Conservation (phyloP, 352 stramenopile genomes). For the Globisporangium ultimum region DNA sequence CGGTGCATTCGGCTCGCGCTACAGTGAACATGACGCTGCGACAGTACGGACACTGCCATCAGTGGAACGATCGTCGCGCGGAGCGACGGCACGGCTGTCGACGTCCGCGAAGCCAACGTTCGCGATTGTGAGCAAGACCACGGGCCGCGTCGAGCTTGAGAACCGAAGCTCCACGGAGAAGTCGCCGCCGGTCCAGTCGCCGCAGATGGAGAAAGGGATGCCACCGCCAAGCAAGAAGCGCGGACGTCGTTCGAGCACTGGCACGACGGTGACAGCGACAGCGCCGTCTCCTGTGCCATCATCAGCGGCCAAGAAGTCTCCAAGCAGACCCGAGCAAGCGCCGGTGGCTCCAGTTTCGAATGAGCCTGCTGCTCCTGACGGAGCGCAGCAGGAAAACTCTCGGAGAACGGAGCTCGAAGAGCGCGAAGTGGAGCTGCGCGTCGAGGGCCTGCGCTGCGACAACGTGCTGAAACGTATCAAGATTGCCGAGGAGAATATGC, state of each 20-base stretch:
- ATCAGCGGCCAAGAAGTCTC: not conserved
- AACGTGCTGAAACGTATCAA: slow-evolving; percentile 24
- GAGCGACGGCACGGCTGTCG: not conserved
- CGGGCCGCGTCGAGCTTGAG: slow-evolving; percentile 14
- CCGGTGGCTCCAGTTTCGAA: no score
- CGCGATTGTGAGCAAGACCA: slow-evolving; percentile 12
- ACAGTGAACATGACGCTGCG: not conserved
- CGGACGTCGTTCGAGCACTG: no score
- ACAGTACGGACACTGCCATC: not conserved
- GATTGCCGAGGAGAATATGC: slow-evolving; percentile 24
- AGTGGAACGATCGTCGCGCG: not conserved
- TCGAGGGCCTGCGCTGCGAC: not conserved
- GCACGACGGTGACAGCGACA: not conserved
- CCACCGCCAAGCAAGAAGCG: not conserved
- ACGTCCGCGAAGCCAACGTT: slow-evolving; percentile 7
- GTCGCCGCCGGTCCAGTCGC: not conserved
- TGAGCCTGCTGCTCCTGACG: no score
- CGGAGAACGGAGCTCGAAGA: not conserved
- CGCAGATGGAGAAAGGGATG: not conserved
- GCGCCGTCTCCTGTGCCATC: not conserved
- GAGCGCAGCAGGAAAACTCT: not conserved
- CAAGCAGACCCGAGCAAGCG: no score
- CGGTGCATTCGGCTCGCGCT: no score
- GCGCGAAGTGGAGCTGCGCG: not conserved
- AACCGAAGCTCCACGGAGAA: slow-evolving; percentile 6